Base-by-base conservation (phyloP, 768 basidiomycete species). In the Trametes cinnabarina region DNA sequence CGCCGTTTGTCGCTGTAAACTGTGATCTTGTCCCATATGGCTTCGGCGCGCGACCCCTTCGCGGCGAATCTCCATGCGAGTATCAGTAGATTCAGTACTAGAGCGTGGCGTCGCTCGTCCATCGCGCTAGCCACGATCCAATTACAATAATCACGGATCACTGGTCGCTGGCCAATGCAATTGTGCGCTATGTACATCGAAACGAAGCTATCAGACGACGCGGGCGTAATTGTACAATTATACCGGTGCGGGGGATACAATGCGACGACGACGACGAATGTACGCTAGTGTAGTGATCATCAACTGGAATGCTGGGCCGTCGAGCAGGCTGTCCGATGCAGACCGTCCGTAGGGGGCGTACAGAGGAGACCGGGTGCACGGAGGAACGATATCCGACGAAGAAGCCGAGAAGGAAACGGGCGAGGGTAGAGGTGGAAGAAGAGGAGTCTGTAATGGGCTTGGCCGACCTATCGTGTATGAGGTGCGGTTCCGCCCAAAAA, bases 251-350 rank as follows among this genome's bases (percentile, higher is more conserved):
- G 12, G 30, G 12, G 6, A 12, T 7, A 39, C 37, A 15, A 39
- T 39, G 37, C n/a, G 37, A n/a, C 37, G 37, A 39, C 37, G 37
- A 39, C 28, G 37, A 39, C 23, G n/a, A 23, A 15, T 50, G 41
- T 43, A 23, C 8, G 22, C 41, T 40, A 40, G 10, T n/a, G n/a
- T n/a, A n/a, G 39, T 11, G 39, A 40, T 19, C 19, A 49, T 23
- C 51, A 23, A 19, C 20, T 14, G 22, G n/a, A 51, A 28, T 34
- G 51, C 51, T 42, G 51, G n/a, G 42, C 40, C 51, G 40, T 52
- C 51, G 40, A 52, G 51, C 51, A 32, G 51, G 51, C 51, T 52
- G 51, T 43, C 51, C 41, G 19, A 15, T 15, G 17, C 14, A 43
- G 20, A 26, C 51, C 51, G 28, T 52, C 51, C 10, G 51, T 39